phyloP scores from a whole-genome alignment of 768 basidiomycete genomes.

The Pseudohyphozyma bogoriensis region DNA sequence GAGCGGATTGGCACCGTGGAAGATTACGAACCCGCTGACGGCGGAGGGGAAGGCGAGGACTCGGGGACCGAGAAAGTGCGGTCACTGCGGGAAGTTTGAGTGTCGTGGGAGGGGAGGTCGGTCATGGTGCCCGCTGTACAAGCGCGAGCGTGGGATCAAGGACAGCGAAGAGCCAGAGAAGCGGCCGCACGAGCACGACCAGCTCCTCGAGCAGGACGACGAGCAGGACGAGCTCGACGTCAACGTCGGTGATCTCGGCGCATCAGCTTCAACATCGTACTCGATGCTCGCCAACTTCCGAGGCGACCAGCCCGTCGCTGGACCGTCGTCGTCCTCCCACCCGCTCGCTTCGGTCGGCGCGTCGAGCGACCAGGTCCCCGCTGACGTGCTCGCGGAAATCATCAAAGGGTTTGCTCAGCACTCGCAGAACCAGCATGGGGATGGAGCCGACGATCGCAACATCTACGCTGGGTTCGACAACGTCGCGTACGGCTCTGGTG shows the following conservation, averaged over 20 bases:
- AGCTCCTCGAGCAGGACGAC: not conserved
- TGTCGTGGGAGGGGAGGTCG: not conserved
- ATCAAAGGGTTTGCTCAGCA: not conserved
- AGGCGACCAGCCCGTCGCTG: not conserved
- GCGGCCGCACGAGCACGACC: not conserved
- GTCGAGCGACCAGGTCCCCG: not conserved
- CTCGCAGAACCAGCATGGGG: not conserved
- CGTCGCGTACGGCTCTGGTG: not conserved
- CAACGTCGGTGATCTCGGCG: not conserved
- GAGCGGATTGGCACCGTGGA: not conserved
- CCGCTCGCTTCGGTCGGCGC: not conserved
- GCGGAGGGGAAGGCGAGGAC: not conserved
- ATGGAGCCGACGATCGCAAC: not conserved
- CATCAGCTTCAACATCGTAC: not conserved
- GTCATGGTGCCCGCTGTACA: not conserved
- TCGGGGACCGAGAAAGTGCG: not conserved
- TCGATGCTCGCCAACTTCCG: not conserved
- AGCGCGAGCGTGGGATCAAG: too few species aligned
- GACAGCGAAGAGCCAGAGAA: not conserved
- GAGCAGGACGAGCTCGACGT: not conserved
- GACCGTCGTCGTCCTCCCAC: not conserved
- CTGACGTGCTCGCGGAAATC: not conserved
- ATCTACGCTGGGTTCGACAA: not conserved
- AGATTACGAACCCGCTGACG: conserved; percentile 1
- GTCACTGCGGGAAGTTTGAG: not conserved